These are phyloP conservation scores for Angophora floribunda DNA, from an alignment of 345 rosid species.

Conservation along the genomic window DNA sequence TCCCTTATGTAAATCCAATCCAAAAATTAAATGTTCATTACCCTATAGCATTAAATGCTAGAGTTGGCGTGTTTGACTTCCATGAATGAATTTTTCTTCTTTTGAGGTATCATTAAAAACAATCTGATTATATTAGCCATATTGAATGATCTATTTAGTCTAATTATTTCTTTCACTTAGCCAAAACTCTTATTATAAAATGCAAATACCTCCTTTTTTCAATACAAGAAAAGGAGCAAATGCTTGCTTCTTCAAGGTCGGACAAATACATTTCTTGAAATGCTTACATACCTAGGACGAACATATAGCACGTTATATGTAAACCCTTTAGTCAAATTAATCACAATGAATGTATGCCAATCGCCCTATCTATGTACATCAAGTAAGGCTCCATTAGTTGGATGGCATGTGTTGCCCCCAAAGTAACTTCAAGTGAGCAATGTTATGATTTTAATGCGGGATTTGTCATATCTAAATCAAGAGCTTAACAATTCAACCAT, in stretches of 20 bases:
- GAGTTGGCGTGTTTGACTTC: background rate
- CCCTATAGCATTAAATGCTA: background rate
- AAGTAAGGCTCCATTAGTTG: background rate
- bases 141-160: background rate
- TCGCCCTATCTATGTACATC: background rate
- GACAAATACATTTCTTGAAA: background rate
- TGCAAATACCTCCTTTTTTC: background rate
- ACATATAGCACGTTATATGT: background rate
- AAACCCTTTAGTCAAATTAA: background rate
- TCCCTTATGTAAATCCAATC: background rate
- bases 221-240: background rate
- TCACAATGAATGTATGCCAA: background rate
- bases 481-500: background rate
- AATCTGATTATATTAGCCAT: background rate
- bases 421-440: background rate
- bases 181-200: background rate
- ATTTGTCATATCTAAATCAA: background rate
- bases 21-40: background rate
- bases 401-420: background rate
- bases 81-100: background rate
- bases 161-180: background rate
- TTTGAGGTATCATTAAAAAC: background rate
- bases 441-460: background rate
- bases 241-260: background rate
- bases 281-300: background rate